Evolutionary conservation across 2,329 filamentous ascomycete genomes (phyloP).

Genomic region (Fusarium heterosporum): DNA sequence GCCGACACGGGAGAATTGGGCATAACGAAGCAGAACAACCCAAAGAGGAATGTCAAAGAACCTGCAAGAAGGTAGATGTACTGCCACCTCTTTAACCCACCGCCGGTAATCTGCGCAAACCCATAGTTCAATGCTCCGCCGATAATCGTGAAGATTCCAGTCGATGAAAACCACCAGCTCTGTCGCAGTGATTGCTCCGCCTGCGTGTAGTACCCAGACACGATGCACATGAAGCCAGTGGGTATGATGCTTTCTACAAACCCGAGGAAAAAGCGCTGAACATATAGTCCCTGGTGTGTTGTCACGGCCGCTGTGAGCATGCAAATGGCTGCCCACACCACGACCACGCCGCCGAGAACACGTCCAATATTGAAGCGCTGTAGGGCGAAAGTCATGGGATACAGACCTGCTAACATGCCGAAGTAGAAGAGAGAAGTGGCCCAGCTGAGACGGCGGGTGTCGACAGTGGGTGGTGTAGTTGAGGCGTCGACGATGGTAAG

Average conservation of each 20-base stretch:
- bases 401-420: conserved; percentile 79
- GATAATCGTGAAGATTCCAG: conserved; percentile 71
- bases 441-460: conserved; percentile 78
- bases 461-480: conserved; percentile 64
- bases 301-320: conserved; percentile 76
- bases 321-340: conserved; percentile 75
- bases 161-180: conserved; percentile 74
- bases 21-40: conserved; percentile 71
- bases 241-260: conserved; percentile 74
- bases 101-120: conserved; percentile 71
- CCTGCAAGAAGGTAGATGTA: conserved; percentile 78
- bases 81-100: conserved; percentile 71
- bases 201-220: conserved; percentile 73
- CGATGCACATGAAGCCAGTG: conserved; percentile 73
- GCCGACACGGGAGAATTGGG: conserved; percentile 75
- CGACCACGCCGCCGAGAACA: conserved; percentile 71
- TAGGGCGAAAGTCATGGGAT: conserved; percentile 77
- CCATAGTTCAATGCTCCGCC: conserved; percentile 75
- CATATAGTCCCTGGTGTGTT: conserved; percentile 71
- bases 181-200: conserved; percentile 72
- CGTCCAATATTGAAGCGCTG: conserved; percentile 75
- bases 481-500: conserved; percentile 63
- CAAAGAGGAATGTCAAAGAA: conserved; percentile 72
- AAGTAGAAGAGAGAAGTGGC: conserved; percentile 85
- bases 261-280: conserved; percentile 73